Evolutionary conservation across 495 filamentous ascomycete genomes (phyloP).

Genomic region (Penicillium lividum): DNA sequence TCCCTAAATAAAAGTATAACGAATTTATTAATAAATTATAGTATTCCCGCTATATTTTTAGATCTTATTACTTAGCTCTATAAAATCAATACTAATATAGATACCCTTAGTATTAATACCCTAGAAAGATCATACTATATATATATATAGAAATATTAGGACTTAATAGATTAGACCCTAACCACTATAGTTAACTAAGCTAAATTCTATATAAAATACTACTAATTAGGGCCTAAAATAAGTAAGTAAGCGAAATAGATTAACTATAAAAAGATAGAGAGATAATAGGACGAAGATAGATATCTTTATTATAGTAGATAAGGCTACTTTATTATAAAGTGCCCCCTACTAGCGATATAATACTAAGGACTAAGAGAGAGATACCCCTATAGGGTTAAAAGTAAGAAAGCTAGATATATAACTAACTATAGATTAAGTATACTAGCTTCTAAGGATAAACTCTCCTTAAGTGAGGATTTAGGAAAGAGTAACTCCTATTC

Average conservation of each 20-base stretch:
- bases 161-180: neutral
- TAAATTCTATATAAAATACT: conserved; percentile 1
- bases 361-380: neutral
- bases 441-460: neutral
- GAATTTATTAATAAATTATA: conserved; percentile 2
- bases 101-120: too few relatives aligned
- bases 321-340: neutral
- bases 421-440: neutral
- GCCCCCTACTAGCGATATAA: neutral
- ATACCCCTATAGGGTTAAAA: neutral
- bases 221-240: neutral
- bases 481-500: too few relatives aligned
- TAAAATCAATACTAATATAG: too few relatives aligned
- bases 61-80: too few relatives aligned
- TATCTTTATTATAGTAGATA: neutral
- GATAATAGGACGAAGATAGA: neutral
- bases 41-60: conserved; percentile 4
- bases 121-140: neutral
- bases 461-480: too few relatives aligned
- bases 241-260: neutral
- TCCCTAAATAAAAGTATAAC: conserved; percentile 7
- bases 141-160: neutral
- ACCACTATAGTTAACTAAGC: conserved; percentile 1
- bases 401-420: neutral
- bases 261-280: neutral